Conservation (phyloP, 257 asterid species). For the Eucommia ulmoides region DNA sequence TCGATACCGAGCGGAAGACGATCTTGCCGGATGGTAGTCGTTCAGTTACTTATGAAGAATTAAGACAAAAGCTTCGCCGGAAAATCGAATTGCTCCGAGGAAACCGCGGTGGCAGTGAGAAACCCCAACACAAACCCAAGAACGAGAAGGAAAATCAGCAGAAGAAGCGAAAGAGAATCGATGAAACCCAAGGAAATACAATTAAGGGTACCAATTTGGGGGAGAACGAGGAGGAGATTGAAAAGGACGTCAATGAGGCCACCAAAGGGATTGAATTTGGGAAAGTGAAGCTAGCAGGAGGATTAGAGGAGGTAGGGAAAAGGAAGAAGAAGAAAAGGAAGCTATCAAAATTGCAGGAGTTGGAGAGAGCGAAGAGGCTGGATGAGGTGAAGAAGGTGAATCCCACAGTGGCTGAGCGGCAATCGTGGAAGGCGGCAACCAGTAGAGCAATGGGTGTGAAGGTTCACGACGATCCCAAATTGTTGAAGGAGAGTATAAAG, state of each 20-base stretch:
- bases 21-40: background rate
- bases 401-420: constrained; percentile 45
- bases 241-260: constrained; percentile 26
- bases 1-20: too few relatives aligned
- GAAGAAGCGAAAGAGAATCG: constrained; percentile 35
- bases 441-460: constrained; percentile 75
- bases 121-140: constrained; percentile 19
- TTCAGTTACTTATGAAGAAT: constrained; percentile 66
- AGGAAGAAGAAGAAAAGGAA: constrained; percentile 48
- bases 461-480: constrained; percentile 62
- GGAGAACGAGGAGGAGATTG: constrained; percentile 4
- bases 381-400: constrained; percentile 59
- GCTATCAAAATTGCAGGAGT: constrained; percentile 43
- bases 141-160: constrained; percentile 19
- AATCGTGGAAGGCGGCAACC: constrained; percentile 71
- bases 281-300: constrained; percentile 57
- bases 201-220: constrained; percentile 12
- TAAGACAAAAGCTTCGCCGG: constrained; percentile 41
- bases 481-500: constrained; percentile 68
- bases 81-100: constrained; percentile 61
- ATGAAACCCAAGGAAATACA: constrained; percentile 19
- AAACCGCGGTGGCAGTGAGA: constrained; percentile 37
- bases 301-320: constrained; percentile 23
- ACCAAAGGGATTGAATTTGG: constrained; percentile 51
- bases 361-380: constrained; percentile 46